Evolutionary conservation across 352 stramenopile genomes (phyloP).

Genomic region (Plasmopara muralis): DNA sequence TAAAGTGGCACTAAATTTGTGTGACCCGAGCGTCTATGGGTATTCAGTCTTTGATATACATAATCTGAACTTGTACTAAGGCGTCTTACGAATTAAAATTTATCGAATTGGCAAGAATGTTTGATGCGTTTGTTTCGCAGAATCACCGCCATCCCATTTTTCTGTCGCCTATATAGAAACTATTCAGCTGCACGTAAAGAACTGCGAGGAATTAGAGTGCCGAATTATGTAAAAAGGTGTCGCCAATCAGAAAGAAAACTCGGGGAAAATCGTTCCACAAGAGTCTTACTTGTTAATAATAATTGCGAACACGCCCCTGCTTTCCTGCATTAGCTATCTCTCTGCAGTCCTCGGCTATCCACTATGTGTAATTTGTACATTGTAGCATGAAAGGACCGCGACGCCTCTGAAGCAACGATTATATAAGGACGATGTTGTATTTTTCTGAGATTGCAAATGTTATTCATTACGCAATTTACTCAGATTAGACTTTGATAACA

Average conservation of each 20-base stretch:
- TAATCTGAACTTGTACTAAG: constrained; percentile 55
- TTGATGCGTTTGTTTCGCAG: constrained; percentile 35
- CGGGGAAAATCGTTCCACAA: too few relatives aligned
- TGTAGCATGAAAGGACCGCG: too few relatives aligned
- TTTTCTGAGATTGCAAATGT: too few relatives aligned
- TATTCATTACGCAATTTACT: too few relatives aligned
- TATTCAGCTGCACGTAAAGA: constrained; percentile 43
- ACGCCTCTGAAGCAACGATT: too few relatives aligned
- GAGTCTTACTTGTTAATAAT: too few relatives aligned
- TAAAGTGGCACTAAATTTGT: constrained; percentile 40
- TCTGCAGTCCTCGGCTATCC: too few relatives aligned
- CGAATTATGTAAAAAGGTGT: constrained; percentile 8
- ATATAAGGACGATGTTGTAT: too few relatives aligned
- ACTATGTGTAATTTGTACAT: too few relatives aligned
- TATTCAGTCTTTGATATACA: constrained; percentile 41
- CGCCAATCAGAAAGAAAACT: too few relatives aligned
- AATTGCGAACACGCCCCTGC: too few relatives aligned
- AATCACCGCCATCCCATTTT: constrained; percentile 53
- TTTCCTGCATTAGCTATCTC: too few relatives aligned
- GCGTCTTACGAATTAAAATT: constrained; percentile 35
- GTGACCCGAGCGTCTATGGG: constrained; percentile 45
- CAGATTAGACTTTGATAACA: constrained; percentile 1
- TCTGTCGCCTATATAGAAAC: constrained; percentile 41
- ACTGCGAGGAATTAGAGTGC: constrained; percentile 44
- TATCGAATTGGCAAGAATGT: constrained; percentile 54